Evolutionary conservation across 1,139 yeast genomes (phyloP), one percentile per base, ranked within the genome.

Genomic region (Candida mesenterica): DNA sequence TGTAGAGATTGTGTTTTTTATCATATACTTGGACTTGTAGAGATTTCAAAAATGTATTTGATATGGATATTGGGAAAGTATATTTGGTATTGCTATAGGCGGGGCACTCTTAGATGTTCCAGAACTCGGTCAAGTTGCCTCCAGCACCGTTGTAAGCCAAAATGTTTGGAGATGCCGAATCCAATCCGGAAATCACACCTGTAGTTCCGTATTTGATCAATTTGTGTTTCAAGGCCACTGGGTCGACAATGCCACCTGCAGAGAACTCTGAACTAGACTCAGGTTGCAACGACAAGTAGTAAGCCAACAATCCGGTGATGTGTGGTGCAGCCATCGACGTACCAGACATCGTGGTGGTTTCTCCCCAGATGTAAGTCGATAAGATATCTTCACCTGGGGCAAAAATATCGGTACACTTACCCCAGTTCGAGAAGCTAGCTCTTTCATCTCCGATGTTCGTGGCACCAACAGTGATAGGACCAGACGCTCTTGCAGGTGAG

Each of bases 271-370:
- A 65, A 27, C 52, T 58, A 15, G 50, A 48, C 25, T 59, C 65
- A 16, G 73, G 74, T 43, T 62, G 66, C 45, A 67, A 62, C 12
- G 73, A 67, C 45, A 67, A 54, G 44, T 52, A 65, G 53, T 66
- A 66, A 3, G 71, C 52, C 45, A 66, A 59, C 40, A 67, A 61
- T 8, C 74, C 73, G 33, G 67, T 58, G 34, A 68, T 59, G 41
- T 67, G 72, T 10, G 73, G 73, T 5, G 70, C 53, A 4, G 74
- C 73, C 74, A 66, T 67, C 15, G 72, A 65, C 4, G 74, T 68
- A 35, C 74, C 74, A 3, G 72, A 64, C 57, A 67, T 57, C 18
- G 40, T 33, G 20, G 65, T 57, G 34, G 65, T 52, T 33, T 62
- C 59, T 24, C 58, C 55, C 53, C 71, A 65, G 42, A 63, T 65